Evolutionary conservation across 2,329 filamentous ascomycete genomes (phyloP), one percentile per base, ranked within the genome.

Genomic region (Clonostachys chloroleuca): DNA sequence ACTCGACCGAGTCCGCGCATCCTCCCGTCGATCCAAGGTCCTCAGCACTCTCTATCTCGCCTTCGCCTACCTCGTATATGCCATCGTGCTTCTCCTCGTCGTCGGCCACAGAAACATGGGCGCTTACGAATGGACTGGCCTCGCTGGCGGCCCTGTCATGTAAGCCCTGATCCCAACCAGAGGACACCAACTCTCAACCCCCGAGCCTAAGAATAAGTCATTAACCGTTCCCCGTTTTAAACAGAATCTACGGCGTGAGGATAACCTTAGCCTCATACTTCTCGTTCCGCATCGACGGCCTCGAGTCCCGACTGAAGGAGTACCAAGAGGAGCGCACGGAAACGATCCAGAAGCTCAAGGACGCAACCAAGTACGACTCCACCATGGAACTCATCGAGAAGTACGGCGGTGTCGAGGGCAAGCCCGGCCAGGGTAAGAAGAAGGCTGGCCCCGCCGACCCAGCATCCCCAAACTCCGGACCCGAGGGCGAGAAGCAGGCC

Each of bases 321-420:
- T 78, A 92, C 35, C 83, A 92, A 58, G 81, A 83, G 46, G 88
- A 96, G 65, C 84, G 92, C 46, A 83, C 88, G 49, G 83, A 83
- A 57, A 96, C 92, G 3, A 97, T 99, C 54, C 87, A 95, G 63
- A 92, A 92, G 68, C 81, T 99, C 52, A 99, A 99, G 69, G 84
- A 87, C 49, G 92, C 92, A 24, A 99, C 94, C 34, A 96, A 89
- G 65, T 99, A 96, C 70, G 89, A 97, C 67, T 94, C 92, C 34
- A 99, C 94, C 2, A 83, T 95, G 59, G 84, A 96, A 62, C 70
- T 99, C 50, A 80, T 99, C 12, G 89, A 97, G 59, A 99, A 97
- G 59, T 99, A 99, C 64, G 92, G 91, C 35, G 87, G 83, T 10
- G 72, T 75, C 17, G 81, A 84, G 51, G 70, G 75, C 57, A 70